Evolutionary conservation across 2,329 filamentous ascomycete genomes (phyloP).

Genomic region (Periconia sp.): DNA sequence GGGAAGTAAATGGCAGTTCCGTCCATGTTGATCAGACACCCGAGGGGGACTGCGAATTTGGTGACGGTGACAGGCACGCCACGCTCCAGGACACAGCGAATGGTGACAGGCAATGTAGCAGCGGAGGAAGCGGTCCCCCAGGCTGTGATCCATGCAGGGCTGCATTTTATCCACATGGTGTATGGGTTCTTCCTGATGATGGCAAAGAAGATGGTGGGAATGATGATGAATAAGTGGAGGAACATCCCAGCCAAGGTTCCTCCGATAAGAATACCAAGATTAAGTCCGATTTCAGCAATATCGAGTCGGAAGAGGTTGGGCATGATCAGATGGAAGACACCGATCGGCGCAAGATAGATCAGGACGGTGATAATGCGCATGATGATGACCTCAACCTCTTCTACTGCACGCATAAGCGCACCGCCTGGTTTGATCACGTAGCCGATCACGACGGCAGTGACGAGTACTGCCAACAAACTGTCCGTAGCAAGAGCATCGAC

Average conservation of each 20-base stretch:
- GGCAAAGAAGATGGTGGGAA: slow-evolving; percentile 42
- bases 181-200: slow-evolving; percentile 51
- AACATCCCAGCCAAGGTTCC: slow-evolving; percentile 51
- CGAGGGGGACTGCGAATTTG: slow-evolving; percentile 53
- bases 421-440: slow-evolving; percentile 48
- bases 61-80: slow-evolving; percentile 48
- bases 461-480: slow-evolving; percentile 51
- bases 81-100: slow-evolving; percentile 45
- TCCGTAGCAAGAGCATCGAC: slow-evolving; percentile 51
- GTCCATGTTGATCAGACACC: slow-evolving; percentile 38
- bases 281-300: slow-evolving; percentile 51
- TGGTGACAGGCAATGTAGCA: slow-evolving; percentile 55
- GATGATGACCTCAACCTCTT: slow-evolving; percentile 54
- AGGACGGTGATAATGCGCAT: slow-evolving; percentile 51
- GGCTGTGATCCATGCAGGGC: slow-evolving; percentile 57
- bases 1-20: slow-evolving; percentile 59
- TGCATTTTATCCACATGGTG: slow-evolving; percentile 51
- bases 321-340: slow-evolving; percentile 58
- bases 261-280: slow-evolving; percentile 55
- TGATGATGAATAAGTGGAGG: slow-evolving; percentile 51
- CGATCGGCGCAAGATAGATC: slow-evolving; percentile 54
- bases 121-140: slow-evolving; percentile 59
- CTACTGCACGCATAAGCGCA: slow-evolving; percentile 47
- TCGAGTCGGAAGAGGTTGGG: slow-evolving; percentile 55
- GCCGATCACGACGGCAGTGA: slow-evolving; percentile 51